Evolutionary conservation across 2,329 filamentous ascomycete species (phyloP).

Genomic region (Ascomycota sp.): DNA sequence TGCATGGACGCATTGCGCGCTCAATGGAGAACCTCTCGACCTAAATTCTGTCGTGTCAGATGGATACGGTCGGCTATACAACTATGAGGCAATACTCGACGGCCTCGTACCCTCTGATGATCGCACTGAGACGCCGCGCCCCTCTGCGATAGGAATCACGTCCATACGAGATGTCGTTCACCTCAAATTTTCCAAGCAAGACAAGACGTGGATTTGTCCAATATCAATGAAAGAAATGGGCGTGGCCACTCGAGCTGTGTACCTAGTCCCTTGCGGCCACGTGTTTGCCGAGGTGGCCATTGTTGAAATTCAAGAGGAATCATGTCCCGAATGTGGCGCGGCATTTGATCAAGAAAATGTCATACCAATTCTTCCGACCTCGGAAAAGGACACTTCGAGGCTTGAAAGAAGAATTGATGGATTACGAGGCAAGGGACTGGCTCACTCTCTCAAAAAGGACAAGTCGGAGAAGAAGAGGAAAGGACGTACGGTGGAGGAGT

Average conservation of each 20-base stretch:
- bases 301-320: constrained; percentile 49
- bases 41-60: constrained; percentile 63
- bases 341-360: constrained; percentile 54
- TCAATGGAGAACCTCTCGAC: constrained; percentile 60
- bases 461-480: constrained; percentile 35
- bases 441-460: constrained; percentile 78
- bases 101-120: constrained; percentile 37
- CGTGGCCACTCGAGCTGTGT: constrained; percentile 59
- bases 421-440: constrained; percentile 51
- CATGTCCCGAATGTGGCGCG: constrained; percentile 54
- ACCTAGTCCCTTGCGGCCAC: constrained; percentile 87
- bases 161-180: constrained; percentile 73
- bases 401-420: constrained; percentile 45
- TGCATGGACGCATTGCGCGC: constrained; percentile 68
- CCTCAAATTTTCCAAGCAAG: constrained; percentile 42
- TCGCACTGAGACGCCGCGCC: constrained; percentile 25
- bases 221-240: constrained; percentile 76
- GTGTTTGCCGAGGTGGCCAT: constrained; percentile 78
- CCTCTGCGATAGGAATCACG: constrained; percentile 39
- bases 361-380: constrained; percentile 59
- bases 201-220: constrained; percentile 58
- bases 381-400: constrained; percentile 47
- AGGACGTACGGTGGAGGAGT: constrained; percentile 37
- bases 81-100: constrained; percentile 75
- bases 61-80: constrained; percentile 68